Percentiles rank a stretch among this genome's conserved stretches.
phyloP scores from a whole-genome alignment of 148 eudicot species.

The Camellia lanceoleosa region DNA sequence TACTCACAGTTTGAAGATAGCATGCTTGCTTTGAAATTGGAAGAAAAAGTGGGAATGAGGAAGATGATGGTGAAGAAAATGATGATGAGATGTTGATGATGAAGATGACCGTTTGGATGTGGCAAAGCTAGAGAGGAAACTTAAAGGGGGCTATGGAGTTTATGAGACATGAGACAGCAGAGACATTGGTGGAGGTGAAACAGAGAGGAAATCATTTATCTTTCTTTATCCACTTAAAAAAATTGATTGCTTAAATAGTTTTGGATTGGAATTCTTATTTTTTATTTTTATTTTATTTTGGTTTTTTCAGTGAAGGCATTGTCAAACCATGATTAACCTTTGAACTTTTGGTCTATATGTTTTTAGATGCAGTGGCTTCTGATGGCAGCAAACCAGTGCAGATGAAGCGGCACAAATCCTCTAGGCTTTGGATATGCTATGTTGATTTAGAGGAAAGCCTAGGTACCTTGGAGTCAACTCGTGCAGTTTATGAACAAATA shows the following conservation, averaged over 20 bases:
- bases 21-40: constrained; percentile 79
- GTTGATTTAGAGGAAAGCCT: constrained; percentile 95
- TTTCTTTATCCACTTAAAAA: background rate
- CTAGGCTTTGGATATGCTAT: constrained; percentile 81
- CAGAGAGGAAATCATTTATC: constrained; percentile 57
- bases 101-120: too few species aligned
- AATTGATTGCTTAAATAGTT: background rate
- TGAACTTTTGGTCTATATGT: background rate
- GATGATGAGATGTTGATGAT: background rate
- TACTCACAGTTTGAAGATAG: constrained; percentile 95
- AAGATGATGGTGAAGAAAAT: constrained; percentile 35
- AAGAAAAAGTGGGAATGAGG: constrained; percentile 55
- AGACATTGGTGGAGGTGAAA: constrained; percentile 86
- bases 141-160: constrained; percentile 60
- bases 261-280: background rate
- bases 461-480: constrained; percentile 84
- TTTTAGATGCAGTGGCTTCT: constrained; percentile 69
- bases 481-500: constrained; percentile 87
- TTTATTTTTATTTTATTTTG: background rate
- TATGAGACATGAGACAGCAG: constrained; percentile 95
- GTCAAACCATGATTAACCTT: constrained; percentile 14
- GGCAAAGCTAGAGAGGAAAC: too few species aligned
- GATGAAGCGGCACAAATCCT: constrained; percentile 80
- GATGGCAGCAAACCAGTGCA: constrained; percentile 94
- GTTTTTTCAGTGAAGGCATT: background rate